phyloP scores from a whole-genome alignment of 2,329 filamentous ascomycete genomes.

The Paecilomyces dactylethromorphus region DNA sequence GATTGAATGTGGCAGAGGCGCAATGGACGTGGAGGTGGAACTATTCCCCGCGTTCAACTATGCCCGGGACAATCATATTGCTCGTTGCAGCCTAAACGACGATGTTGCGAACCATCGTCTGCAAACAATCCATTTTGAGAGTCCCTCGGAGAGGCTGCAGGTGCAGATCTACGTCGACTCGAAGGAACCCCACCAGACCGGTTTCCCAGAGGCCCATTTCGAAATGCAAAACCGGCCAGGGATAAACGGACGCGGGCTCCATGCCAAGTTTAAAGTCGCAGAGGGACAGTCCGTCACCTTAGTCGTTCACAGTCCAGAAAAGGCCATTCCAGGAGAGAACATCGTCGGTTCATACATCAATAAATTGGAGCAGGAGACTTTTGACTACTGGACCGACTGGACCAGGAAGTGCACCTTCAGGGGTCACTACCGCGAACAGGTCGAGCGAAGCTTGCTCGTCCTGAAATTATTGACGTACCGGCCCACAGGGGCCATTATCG shows the following conservation, averaged over 20 bases:
- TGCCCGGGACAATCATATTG: constrained; percentile 53
- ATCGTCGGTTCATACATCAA: constrained; percentile 56
- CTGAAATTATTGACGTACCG: constrained; percentile 73
- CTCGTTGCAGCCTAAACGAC: constrained; percentile 25
- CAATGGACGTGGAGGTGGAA: constrained; percentile 59
- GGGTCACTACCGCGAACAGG: constrained; percentile 66
- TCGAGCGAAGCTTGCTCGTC: constrained; percentile 64
- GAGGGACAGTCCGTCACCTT: constrained; percentile 67
- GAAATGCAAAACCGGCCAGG: constrained; percentile 45
- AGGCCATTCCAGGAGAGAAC: constrained; percentile 50
- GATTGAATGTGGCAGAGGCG: constrained; percentile 65
- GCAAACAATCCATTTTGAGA: constrained; percentile 59
- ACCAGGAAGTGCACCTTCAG: constrained; percentile 64
- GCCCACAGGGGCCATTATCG: constrained; percentile 70
- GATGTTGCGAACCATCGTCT: constrained; percentile 36
- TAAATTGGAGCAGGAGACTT: constrained; percentile 61
- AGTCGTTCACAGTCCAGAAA: constrained; percentile 57
- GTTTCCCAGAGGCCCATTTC: constrained; percentile 49
- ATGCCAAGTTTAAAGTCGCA: constrained; percentile 51
- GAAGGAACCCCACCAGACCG: constrained; percentile 42
- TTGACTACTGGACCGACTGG: constrained; percentile 68
- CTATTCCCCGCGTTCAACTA: constrained; percentile 70
- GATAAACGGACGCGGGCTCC: constrained; percentile 57
- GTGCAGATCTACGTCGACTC: constrained; percentile 62
- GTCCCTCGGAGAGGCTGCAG: constrained; percentile 54